Conservation (phyloP, 2,329 filamentous ascomycete genomes). For the Emericellopsis atlantica region DNA sequence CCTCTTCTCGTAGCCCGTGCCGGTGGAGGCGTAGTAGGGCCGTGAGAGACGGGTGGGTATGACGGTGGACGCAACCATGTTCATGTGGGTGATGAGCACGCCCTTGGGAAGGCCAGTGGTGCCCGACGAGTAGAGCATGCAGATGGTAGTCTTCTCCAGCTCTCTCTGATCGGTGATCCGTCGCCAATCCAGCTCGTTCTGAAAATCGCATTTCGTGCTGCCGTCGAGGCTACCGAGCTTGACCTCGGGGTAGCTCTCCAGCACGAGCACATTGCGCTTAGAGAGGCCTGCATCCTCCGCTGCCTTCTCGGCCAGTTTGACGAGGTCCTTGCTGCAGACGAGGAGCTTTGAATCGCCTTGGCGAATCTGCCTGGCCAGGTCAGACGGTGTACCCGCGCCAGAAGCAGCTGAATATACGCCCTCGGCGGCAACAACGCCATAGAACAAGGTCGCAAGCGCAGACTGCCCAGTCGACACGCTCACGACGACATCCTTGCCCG, state of each 20-base stretch:
- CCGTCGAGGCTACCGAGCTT: slow-evolving; percentile 12
- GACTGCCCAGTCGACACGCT: slow-evolving; percentile 43
- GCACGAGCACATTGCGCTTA: slow-evolving; percentile 32
- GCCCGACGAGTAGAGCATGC: slow-evolving; percentile 33
- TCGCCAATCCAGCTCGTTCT: slow-evolving; percentile 34
- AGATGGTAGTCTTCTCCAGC: slow-evolving; percentile 27
- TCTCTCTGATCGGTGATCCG: slow-evolving; percentile 33
- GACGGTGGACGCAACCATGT: slow-evolving; percentile 24
- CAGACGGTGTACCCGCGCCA: slow-evolving; percentile 32
- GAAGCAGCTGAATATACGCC: slow-evolving; percentile 46
- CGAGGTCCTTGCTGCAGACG: slow-evolving; percentile 33
- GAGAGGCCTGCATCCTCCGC: slow-evolving; percentile 31
- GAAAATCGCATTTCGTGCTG: slow-evolving; percentile 11
- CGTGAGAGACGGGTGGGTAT: slow-evolving; percentile 16
- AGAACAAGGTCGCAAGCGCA: slow-evolving; percentile 39
- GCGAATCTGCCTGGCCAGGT: slow-evolving; percentile 32
- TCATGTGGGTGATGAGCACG: slow-evolving; percentile 30
- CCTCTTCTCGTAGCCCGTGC: slow-evolving; percentile 14
- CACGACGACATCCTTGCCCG: slow-evolving; percentile 39
- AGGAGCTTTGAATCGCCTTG: slow-evolving; percentile 25
- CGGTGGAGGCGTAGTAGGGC: slow-evolving; percentile 12
- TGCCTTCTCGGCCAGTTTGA: slow-evolving; percentile 32
- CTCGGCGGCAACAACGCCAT: slow-evolving; percentile 42
- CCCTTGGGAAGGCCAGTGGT: slow-evolving; percentile 35
- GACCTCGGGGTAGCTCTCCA: slow-evolving; percentile 23